Conservation (phyloP, 1,284 basidiomycete genomes). For the Sporisorium scitamineum region DNA sequence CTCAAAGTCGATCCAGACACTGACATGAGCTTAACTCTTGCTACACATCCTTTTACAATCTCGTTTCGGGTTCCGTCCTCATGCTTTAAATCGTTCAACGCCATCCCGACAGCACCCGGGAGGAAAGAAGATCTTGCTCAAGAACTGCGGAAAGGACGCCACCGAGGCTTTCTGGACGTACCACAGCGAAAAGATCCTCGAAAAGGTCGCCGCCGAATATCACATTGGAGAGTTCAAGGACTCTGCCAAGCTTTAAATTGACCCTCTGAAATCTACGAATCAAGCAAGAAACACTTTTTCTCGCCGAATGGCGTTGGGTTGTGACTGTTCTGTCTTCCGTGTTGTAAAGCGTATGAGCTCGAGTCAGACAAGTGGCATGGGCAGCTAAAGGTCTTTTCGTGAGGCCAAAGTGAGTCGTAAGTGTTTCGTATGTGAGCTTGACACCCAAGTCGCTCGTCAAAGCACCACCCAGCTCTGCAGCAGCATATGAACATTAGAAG, state of each 20-base stretch:
- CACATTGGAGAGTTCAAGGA: constrained; percentile 65
- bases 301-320: not conserved
- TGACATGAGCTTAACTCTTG: not conserved
- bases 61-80: not conserved
- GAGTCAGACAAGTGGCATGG: not conserved
- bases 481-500: too few species aligned
- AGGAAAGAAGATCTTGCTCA: constrained; percentile 68
- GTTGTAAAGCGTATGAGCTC: not conserved
- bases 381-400: not conserved
- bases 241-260: constrained; percentile 56
- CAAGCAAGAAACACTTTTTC: constrained; percentile 13
- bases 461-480: not conserved
- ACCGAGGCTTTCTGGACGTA: constrained; percentile 66
- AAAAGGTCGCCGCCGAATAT: constrained; percentile 55
- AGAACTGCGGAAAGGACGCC: constrained; percentile 68
- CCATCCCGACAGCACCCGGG: constrained; percentile 61
- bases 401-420: not conserved
- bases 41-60: not conserved
- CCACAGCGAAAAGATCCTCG: constrained; percentile 65
- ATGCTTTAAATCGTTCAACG: not conserved
- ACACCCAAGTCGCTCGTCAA: not conserved
- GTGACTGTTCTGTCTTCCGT: not conserved
- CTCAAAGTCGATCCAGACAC: not conserved
- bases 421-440: not conserved
- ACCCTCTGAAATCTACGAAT: not conserved